A percentile compares a stretch with the other conserved stretches of the same genome.
Evolutionary conservation across 768 basidiomycete species (phyloP).

Genomic region (Phaffia australis): DNA sequence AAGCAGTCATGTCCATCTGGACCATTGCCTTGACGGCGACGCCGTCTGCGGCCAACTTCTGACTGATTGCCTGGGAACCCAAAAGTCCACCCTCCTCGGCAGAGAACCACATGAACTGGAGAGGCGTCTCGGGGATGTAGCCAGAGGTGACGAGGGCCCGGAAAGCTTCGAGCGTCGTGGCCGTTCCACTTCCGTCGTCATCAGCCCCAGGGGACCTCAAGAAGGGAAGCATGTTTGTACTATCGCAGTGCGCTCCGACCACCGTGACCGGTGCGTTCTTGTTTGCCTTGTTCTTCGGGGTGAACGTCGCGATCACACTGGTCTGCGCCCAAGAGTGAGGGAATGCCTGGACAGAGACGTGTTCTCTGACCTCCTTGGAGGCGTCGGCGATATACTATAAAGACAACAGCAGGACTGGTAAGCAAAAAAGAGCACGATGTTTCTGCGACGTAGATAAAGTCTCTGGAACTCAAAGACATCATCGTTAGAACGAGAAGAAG

Average conservation of each 20-base stretch:
- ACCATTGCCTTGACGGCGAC: conserved; percentile 71
- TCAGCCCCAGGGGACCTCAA: conserved; percentile 42
- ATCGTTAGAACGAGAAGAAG: not conserved
- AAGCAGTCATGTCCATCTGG: conserved; percentile 90
- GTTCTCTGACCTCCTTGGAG: conserved; percentile 23
- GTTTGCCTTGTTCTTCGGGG: conserved; percentile 55
- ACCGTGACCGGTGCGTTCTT: conserved; percentile 51
- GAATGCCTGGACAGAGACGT: conserved; percentile 62
- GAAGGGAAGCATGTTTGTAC: conserved; percentile 41
- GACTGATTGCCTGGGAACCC: conserved; percentile 80
- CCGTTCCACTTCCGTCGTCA: conserved; percentile 53
- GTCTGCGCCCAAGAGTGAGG: conserved; percentile 76
- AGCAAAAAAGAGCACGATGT: not conserved
- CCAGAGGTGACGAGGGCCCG: conserved; percentile 51
- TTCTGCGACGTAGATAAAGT: not conserved
- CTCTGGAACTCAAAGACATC: conserved; percentile 11
- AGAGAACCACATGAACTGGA: conserved; percentile 78
- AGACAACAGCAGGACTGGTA: not conserved
- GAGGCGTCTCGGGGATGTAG: conserved; percentile 54
- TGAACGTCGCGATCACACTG: conserved; percentile 62
- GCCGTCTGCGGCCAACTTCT: conserved; percentile 53
- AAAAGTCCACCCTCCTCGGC: conserved; percentile 68
- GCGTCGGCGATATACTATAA: conserved; percentile 11
- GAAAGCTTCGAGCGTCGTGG: conserved; percentile 61
- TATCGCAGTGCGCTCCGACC: conserved; percentile 66